A percentile compares a stretch with the other conserved stretches of the same genome.
phyloP scores from a whole-genome alignment of 192 early-diverging fungal species.

The Coemansia sp. region DNA sequence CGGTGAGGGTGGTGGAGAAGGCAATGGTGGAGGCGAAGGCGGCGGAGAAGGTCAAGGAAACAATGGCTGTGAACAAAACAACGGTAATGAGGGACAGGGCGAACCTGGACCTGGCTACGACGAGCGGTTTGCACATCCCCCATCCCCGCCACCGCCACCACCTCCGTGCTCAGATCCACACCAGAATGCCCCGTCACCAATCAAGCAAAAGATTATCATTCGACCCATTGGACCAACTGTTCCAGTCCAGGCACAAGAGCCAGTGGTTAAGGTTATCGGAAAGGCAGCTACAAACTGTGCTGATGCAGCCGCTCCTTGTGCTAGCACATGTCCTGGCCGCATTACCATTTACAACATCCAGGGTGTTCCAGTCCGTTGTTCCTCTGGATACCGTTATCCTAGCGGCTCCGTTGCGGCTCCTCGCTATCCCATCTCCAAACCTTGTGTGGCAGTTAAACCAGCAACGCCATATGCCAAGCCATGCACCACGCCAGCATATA shows the following conservation, averaged over 20 bases:
- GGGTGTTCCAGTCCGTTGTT: not conserved
- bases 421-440: not conserved
- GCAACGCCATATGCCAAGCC: not conserved
- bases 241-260: not conserved
- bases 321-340: not conserved
- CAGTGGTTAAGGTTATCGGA: not conserved
- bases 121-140: conserved; percentile 4
- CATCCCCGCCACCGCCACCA: conserved; percentile 8
- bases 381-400: conserved; percentile 1
- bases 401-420: not conserved
- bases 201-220: conserved; percentile 7
- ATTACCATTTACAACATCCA: conserved; percentile 7
- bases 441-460: not conserved
- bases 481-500: not conserved
- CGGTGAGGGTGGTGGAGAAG: conserved; percentile 10
- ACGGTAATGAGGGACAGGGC: conserved; percentile 4
- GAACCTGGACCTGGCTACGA: conserved; percentile 11
- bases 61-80: conserved; percentile 6
- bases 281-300: not conserved
- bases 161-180: not conserved
- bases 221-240: not conserved
- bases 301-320: not conserved
- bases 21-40: conserved; percentile 14
- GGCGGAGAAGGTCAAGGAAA: conserved; percentile 14
- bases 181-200: not conserved